A percentile compares a stretch with the other conserved stretches of the same genome.
Evolutionary conservation across 2,329 filamentous ascomycete species (phyloP).

Genomic region (Leptoxyphium fumago): DNA sequence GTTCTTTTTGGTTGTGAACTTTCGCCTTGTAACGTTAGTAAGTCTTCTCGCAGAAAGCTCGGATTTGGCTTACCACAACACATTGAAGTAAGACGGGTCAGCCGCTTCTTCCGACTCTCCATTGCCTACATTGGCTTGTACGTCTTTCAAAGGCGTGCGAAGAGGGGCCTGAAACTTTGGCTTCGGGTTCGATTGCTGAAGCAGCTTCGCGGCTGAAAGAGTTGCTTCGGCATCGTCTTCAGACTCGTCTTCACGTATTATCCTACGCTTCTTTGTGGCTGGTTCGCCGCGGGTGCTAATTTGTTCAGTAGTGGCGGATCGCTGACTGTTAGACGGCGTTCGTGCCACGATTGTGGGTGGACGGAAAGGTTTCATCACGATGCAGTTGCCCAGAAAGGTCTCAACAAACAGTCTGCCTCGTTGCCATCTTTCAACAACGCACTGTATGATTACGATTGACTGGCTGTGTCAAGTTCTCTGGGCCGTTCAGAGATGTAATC

Average conservation of each 20-base stretch:
- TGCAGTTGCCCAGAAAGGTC: neutral
- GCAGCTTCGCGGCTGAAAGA: slow-evolving; percentile 14
- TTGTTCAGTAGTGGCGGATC: neutral
- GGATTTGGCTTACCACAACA: slow-evolving; percentile 23
- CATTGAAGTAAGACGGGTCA: slow-evolving; percentile 27
- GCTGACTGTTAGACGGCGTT: slow-evolving; percentile 2
- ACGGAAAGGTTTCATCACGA: slow-evolving; percentile 18
- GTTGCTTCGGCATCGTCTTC: slow-evolving; percentile 11
- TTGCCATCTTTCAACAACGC: neutral
- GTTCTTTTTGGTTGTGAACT: slow-evolving; percentile 56
- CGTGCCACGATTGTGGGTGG: slow-evolving; percentile 10
- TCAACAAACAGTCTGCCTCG: neutral
- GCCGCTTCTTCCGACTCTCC: slow-evolving; percentile 5
- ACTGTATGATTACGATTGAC: neutral
- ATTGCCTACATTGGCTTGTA: slow-evolving; percentile 6
- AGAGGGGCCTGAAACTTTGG: slow-evolving; percentile 10
- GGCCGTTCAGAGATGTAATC: no score
- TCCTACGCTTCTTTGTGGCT: slow-evolving; percentile 28
- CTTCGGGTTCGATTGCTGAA: slow-evolving; percentile 15
- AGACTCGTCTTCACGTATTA: slow-evolving; percentile 19
- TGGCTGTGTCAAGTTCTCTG: no score
- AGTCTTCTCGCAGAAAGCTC: neutral
- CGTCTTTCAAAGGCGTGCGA: slow-evolving; percentile 17
- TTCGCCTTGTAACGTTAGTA: slow-evolving; percentile 37
- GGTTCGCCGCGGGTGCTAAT: slow-evolving; percentile 9